phyloP scores from a whole-genome alignment of 805 yeast genomes.

The Lipomyces kockii region DNA sequence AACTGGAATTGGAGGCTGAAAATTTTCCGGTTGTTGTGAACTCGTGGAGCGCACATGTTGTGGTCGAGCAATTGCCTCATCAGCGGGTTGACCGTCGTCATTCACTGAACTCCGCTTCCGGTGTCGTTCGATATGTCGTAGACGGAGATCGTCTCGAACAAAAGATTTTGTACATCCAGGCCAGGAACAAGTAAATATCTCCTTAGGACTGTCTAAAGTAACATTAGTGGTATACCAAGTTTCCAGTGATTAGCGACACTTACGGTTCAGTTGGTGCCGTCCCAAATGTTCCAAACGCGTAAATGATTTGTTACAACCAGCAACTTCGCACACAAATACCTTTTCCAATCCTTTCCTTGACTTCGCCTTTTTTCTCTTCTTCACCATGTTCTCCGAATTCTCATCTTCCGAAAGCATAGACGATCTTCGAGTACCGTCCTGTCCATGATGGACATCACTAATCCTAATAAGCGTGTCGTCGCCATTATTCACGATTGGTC shows the following conservation, averaged over 20 bases:
- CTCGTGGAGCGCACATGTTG: background rate
- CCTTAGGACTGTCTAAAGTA: constrained; percentile 42
- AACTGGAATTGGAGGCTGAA: too few species aligned
- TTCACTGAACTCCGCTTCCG: constrained; percentile 22
- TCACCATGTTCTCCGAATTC: background rate
- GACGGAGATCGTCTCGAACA: constrained; percentile 46
- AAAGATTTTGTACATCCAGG: constrained; percentile 44
- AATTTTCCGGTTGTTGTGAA: background rate
- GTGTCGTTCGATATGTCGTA: constrained; percentile 45
- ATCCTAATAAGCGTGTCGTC: background rate
- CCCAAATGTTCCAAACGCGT: constrained; percentile 40
- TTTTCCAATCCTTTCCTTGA: constrained; percentile 43
- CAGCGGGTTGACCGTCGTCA: background rate
- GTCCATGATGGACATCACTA: background rate
- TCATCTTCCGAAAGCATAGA: background rate
- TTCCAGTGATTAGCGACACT: background rate
- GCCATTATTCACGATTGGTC: background rate
- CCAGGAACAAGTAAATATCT: constrained; percentile 44
- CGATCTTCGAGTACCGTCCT: background rate
- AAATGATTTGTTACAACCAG: constrained; percentile 39
- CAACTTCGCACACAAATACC: constrained; percentile 40
- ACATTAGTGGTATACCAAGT: background rate
- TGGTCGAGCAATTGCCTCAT: background rate
- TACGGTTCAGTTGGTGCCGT: constrained; percentile 41
- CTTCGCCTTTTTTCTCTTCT: constrained; percentile 21